Percentiles rank a stretch among this genome's conserved stretches.
phyloP scores from a whole-genome alignment of 257 asterid species.

The Fraxinus americana region DNA sequence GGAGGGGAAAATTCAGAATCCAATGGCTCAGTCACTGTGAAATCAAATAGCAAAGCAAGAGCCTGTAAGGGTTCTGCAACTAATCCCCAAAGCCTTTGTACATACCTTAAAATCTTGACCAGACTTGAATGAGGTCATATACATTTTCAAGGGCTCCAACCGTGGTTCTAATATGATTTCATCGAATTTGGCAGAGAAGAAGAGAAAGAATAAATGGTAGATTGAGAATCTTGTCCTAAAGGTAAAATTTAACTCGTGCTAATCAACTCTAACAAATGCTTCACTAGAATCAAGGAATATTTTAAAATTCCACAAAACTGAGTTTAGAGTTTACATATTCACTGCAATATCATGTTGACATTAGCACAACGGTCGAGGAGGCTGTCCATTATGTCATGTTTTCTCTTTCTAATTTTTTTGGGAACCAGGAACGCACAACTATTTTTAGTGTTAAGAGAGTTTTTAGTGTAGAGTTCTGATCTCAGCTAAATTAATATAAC shows the following conservation, averaged over 20 bases:
- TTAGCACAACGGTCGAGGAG: constrained; percentile 96
- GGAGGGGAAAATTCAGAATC: constrained; percentile 38
- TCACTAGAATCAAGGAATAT: too few species aligned
- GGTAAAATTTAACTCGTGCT: constrained; percentile 29
- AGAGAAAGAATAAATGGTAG: constrained; percentile 89
- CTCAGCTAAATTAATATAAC: too few species aligned
- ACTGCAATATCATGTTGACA: constrained; percentile 53
- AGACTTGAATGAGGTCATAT: background rate
- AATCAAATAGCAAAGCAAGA: constrained; percentile 54
- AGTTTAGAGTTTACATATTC: background rate
- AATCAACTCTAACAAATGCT: background rate
- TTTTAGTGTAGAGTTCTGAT: too few species aligned
- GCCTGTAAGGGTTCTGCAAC: constrained; percentile 73
- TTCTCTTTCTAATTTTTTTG: background rate
- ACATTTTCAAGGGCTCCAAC: background rate
- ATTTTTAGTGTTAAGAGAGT: too few species aligned
- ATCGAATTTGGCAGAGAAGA: constrained; percentile 58
- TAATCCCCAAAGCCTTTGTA: constrained; percentile 91
- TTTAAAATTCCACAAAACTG: background rate
- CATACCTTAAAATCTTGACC: background rate
- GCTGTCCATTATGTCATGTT: constrained; percentile 87
- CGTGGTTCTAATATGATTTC: constrained; percentile 3
- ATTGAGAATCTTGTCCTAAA: constrained; percentile 83
- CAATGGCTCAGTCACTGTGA: constrained; percentile 25
- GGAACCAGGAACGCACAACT: too few species aligned